Evolutionary conservation across 1,284 basidiomycete genomes (phyloP).

Genomic region (Rhodofomes roseus): DNA sequence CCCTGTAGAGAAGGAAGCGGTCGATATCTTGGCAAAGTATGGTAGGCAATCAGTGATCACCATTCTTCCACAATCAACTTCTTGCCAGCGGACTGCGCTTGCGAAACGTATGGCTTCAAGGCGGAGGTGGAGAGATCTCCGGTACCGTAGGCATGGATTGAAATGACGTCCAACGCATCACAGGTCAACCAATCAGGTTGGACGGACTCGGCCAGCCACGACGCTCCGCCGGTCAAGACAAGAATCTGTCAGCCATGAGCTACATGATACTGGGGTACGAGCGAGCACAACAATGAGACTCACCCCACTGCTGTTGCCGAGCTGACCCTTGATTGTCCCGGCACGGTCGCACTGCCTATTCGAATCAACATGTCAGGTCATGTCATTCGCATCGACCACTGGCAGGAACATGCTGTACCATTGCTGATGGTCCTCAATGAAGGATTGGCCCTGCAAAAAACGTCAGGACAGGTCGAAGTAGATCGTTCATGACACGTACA

Average conservation of each 20-base stretch:
- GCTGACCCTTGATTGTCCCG: constrained; percentile 30
- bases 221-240: constrained; percentile 37
- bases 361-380: background rate
- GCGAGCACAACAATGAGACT: background rate
- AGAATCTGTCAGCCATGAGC: constrained; percentile 22
- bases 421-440: constrained; percentile 24
- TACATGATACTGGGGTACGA: too few species aligned
- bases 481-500: background rate
- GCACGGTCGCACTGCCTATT: constrained; percentile 37
- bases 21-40: background rate
- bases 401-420: constrained; percentile 12
- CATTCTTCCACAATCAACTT: constrained; percentile 36
- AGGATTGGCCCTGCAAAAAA: constrained; percentile 20
- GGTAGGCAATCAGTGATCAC: constrained; percentile 13
- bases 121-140: constrained; percentile 27
- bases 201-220: constrained; percentile 32
- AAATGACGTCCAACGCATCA: constrained; percentile 32
- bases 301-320: constrained; percentile 28
- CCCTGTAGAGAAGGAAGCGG: constrained; percentile 19
- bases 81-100: constrained; percentile 30
- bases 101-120: constrained; percentile 28
- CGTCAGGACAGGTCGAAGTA: background rate
- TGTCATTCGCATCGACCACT: background rate
- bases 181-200: constrained; percentile 33
- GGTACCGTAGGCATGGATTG: constrained; percentile 38